phyloP scores from a whole-genome alignment of 2,329 filamentous ascomycete species.

The Penicillium sp. region DNA sequence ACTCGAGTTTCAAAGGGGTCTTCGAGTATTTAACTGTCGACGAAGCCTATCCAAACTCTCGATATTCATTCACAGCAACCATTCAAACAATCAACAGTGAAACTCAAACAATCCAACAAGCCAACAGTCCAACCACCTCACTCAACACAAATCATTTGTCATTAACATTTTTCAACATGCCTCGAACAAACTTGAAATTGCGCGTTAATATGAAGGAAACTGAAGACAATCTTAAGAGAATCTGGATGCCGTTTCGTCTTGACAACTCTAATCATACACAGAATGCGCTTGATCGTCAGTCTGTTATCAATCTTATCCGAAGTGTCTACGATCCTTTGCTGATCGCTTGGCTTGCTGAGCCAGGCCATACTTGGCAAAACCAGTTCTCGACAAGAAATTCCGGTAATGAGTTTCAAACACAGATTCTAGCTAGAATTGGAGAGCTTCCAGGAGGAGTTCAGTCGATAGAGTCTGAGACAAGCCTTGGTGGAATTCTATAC shows the following conservation, averaged over 20 bases:
- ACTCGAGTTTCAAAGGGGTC: neutral
- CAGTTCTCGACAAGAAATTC: neutral
- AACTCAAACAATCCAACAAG: neutral
- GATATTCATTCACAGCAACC: neutral
- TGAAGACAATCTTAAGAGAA: neutral
- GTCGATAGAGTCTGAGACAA: neutral
- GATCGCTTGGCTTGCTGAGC: neutral
- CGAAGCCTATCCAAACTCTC: neutral
- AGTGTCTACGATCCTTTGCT: conserved; percentile 3
- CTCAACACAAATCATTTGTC: neutral
- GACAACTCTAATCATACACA: neutral
- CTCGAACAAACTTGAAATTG: neutral
- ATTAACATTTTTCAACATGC: neutral
- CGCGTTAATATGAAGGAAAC: accelerated
- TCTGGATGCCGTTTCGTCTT: neutral
- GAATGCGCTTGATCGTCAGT: neutral
- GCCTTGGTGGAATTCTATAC: neutral
- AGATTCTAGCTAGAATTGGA: neutral
- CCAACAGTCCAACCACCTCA: neutral
- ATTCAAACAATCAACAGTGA: neutral
- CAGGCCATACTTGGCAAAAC: neutral
- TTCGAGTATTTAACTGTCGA: neutral
- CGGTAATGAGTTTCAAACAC: neutral
- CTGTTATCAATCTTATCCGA: neutral
- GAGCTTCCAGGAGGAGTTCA: neutral